Conservation (phyloP, 441 rosid genomes). For the Pelargonium fulgidum region DNA sequence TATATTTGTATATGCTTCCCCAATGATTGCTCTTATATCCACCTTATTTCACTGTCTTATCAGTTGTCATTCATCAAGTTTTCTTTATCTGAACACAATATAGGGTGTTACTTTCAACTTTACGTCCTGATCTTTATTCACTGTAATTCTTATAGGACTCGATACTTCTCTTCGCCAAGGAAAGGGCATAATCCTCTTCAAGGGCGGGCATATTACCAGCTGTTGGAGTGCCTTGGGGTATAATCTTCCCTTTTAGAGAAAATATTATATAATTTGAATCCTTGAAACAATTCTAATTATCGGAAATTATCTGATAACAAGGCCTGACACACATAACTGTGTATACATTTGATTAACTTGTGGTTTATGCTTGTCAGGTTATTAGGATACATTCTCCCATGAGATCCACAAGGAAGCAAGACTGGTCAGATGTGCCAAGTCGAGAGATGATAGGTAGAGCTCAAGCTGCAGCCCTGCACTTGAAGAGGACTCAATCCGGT, state of each 20-base stretch:
- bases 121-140: constrained; percentile 2
- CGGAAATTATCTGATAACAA: too few relatives aligned
- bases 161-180: constrained; percentile 86
- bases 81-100: background rate
- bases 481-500: constrained; percentile 50
- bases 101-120: background rate
- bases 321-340: too few relatives aligned
- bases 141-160: constrained; percentile 49
- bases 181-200: constrained; percentile 98
- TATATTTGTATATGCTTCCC: background rate
- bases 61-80: background rate
- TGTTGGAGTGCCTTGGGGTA: constrained; percentile 96
- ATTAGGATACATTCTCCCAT: constrained; percentile 93
- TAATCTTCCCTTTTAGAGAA: constrained; percentile 15
- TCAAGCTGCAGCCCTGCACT: constrained; percentile 65
- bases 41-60: background rate
- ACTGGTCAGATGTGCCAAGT: constrained; percentile 83
- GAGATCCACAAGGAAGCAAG: constrained; percentile 67
- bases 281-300: background rate
- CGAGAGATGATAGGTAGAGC: constrained; percentile 67
- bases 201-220: constrained; percentile 96
- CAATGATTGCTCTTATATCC: background rate
- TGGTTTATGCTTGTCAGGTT: constrained; percentile 42
- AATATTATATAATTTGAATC: background rate
- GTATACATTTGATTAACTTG: constrained; percentile 14